phyloP scores from a whole-genome alignment of 768 basidiomycete species.

The Panus rudis region DNA sequence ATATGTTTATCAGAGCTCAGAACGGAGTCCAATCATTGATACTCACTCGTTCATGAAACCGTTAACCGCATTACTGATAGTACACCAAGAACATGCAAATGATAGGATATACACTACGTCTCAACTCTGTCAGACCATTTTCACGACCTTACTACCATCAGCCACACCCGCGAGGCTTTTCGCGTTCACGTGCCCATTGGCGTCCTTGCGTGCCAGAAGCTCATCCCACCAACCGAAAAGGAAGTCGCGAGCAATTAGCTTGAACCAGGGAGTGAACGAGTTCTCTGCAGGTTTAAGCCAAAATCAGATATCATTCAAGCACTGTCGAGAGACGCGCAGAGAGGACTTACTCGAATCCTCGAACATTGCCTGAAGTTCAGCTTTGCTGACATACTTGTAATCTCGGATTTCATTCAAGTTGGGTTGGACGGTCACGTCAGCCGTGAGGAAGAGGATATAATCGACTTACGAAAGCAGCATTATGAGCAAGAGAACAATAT shows the following conservation, averaged over 20 bases:
- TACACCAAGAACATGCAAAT: no score
- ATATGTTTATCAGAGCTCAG: no score
- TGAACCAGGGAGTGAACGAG: slow-evolving; percentile 98
- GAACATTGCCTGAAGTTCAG: slow-evolving; percentile 89
- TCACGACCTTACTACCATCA: slow-evolving; percentile 69
- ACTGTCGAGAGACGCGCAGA: slow-evolving; percentile 3
- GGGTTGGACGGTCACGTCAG: slow-evolving; percentile 73
- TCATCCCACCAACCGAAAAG: slow-evolving; percentile 99
- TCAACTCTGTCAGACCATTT: no score
- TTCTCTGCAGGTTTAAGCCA: slow-evolving; percentile 49
- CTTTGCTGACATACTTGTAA: slow-evolving; percentile 85
- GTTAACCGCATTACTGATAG: no score
- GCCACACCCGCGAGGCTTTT: slow-evolving; percentile 57
- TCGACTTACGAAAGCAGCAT: slow-evolving; percentile 65
- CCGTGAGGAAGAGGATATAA: slow-evolving; percentile 93
- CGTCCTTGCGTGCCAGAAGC: slow-evolving; percentile 54
- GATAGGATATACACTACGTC: no score
- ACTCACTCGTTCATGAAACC: no score
- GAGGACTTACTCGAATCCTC: slow-evolving; percentile 53
- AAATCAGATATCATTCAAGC: not conserved
- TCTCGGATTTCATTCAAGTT: slow-evolving; percentile 91
- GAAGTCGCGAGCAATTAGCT: slow-evolving; percentile 93
- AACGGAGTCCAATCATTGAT: no score
- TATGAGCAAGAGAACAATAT: not conserved
- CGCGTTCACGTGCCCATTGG: slow-evolving; percentile 52